Evolutionary conservation across 805 yeast species (phyloP), one percentile per base, ranked within the genome.

Genomic region (Kazachstania viticola): DNA sequence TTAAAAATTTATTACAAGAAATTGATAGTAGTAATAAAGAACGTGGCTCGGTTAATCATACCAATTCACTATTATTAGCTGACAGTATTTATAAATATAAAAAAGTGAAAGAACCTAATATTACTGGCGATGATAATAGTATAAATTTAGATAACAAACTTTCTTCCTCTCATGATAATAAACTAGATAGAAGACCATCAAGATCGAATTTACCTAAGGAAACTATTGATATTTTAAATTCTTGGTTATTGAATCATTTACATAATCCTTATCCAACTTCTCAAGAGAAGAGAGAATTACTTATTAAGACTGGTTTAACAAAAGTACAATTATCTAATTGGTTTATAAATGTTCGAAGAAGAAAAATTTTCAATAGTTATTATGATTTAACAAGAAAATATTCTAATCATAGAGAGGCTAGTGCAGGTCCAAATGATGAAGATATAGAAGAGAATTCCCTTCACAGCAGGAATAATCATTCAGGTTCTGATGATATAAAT

Each of bases 241-340:
- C 67, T 31, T 82, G 94, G 94, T 67, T 82, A 30, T 61, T 74
- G 36, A 73, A 71, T 23, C 87, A 82, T 51, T 59, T 80, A 44
- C 73, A 75, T 39, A 81, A 81, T 48, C 94, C 94, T 11, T 82
- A 82, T 52, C 94, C 94, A 1, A 78, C 82, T 33, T 79, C 79
- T 33, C 73, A 74, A 30, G 94, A 82, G 47, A 82, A 82, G 60
- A 67, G 72, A 41, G 73, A 73, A 46, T 62, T 82, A 34, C 69
- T 79, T 65, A 64, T 68, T 41, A 67, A 69, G 49, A 82, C 94
- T 0, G 88, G 91, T 0, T 64, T 82, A 48, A 78, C 82, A 40
- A 74, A 78, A 55, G 83, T 79, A 37, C 94, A 82, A 54, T 65
- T 82, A 37, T 69, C 80, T 40, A 82, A 82, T 52, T 82, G 94